Conservation (phyloP, 2,329 filamentous ascomycete species). For the Xenosphaeropsis pyriputrescens region DNA sequence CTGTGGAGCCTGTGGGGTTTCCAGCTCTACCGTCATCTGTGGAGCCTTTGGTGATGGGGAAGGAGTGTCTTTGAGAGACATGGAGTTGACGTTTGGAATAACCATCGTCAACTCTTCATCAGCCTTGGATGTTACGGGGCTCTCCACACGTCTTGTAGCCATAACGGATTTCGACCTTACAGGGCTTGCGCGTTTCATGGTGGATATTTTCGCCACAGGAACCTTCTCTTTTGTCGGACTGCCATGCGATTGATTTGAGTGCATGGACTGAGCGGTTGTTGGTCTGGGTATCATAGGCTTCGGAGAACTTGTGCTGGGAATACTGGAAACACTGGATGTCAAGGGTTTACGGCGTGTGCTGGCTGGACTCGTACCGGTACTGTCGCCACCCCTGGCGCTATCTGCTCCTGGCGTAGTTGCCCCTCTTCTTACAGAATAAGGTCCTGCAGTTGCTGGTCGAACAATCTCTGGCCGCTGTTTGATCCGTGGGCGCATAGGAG, state of each 20-base stretch:
- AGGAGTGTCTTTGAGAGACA: constrained; percentile 14
- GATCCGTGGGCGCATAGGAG: constrained; percentile 45
- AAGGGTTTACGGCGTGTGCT: constrained; percentile 27
- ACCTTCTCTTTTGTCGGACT: constrained; percentile 29
- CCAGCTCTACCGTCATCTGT: constrained; percentile 13
- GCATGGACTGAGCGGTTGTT: constrained; percentile 20
- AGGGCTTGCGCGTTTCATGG: constrained; percentile 6
- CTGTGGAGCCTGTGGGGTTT: constrained; percentile 4
- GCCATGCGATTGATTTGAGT: constrained; percentile 17
- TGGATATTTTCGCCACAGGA: constrained; percentile 3
- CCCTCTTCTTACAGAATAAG: constrained; percentile 41
- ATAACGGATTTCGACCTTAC: constrained; percentile 6
- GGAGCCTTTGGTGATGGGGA: constrained; percentile 15
- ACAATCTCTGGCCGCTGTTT: constrained; percentile 37
- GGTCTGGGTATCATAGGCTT: constrained; percentile 18
- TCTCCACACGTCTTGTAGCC: constrained; percentile 10
- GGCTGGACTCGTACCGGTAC: constrained; percentile 13
- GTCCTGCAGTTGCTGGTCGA: constrained; percentile 48
- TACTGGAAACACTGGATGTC: constrained; percentile 31
- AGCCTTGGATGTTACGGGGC: constrained; percentile 24
- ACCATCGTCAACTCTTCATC: constrained; percentile 39
- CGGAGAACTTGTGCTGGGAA: constrained; percentile 25
- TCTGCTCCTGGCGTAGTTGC: constrained; percentile 6
- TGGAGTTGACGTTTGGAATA: constrained; percentile 28
- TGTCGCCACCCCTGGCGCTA: not conserved